phyloP scores from a whole-genome alignment of 208 protist species.

The Kentomonas sorsogonicus region DNA sequence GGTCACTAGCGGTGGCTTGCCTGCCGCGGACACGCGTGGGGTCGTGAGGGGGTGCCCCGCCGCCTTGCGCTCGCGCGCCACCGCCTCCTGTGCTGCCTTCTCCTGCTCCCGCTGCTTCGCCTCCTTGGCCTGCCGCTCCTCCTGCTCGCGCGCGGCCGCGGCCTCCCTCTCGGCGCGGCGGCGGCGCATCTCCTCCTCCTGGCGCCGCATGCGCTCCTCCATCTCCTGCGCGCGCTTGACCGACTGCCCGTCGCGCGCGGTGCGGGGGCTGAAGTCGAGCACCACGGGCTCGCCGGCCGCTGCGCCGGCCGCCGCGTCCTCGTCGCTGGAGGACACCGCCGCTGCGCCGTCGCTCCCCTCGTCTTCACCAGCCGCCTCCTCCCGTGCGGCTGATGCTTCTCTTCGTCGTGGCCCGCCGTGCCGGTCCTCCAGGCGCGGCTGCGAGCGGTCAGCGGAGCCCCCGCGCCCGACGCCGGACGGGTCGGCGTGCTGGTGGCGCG shows the following conservation, averaged over 20 bases:
- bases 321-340: neutral
- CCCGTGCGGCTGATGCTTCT: no score
- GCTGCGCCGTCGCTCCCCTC: no score
- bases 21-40: conserved; percentile 27
- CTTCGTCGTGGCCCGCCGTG: neutral
- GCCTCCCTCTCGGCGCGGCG: conserved; percentile 25
- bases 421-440: neutral
- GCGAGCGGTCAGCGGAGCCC: neutral
- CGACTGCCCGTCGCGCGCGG: conserved; percentile 20
- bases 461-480: no score
- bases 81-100: conserved; percentile 9
- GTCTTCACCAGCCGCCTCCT: no score
- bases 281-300: conserved; percentile 7
- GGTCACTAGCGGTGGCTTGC: neutral
- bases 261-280: conserved; percentile 41
- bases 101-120: conserved; percentile 18
- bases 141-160: conserved; percentile 12
- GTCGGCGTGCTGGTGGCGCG: neutral
- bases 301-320: neutral
- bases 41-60: conserved; percentile 51
- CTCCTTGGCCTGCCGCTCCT: conserved; percentile 16
- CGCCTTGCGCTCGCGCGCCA: conserved; percentile 25
- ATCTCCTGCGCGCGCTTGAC: conserved; percentile 35
- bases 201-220: conserved; percentile 31
- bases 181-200: conserved; percentile 36